These are phyloP conservation scores for Xylariaceae sp. DNA, from an alignment of 2,329 filamentous ascomycete genomes.

Conservation along the genomic window DNA sequence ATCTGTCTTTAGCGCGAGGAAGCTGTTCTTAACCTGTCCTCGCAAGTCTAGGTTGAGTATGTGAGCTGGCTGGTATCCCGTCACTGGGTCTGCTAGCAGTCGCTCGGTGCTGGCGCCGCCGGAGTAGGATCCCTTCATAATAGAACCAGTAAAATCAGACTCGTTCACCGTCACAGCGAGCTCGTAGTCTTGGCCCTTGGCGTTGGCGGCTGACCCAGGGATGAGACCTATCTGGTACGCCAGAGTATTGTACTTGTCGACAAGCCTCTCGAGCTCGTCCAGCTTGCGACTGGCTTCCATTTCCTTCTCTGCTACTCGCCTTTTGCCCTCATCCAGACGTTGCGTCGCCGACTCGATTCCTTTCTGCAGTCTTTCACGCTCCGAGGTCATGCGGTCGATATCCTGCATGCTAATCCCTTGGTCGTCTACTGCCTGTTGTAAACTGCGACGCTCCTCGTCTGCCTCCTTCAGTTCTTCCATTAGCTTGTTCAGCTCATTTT, in stretches of 20 bases:
- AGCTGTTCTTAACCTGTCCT: constrained; percentile 73
- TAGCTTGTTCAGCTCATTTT: constrained; percentile 79
- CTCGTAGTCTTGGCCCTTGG: constrained; percentile 81
- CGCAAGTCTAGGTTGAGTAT: constrained; percentile 86
- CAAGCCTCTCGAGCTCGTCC: constrained; percentile 85
- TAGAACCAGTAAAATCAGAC: constrained; percentile 69
- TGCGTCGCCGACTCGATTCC: constrained; percentile 73
- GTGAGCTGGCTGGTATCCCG: constrained; percentile 85
- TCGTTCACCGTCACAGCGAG: constrained; percentile 78
- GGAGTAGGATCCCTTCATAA: constrained; percentile 43
- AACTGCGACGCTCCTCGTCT: constrained; percentile 72
- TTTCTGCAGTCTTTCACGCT: constrained; percentile 88
- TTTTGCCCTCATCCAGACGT: constrained; percentile 81
- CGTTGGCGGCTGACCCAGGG: constrained; percentile 77
- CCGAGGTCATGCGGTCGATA: constrained; percentile 97
- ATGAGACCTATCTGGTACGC: constrained; percentile 93
- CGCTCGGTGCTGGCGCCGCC: constrained; percentile 60
- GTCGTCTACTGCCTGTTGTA: constrained; percentile 85
- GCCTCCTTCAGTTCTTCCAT: constrained; percentile 70
- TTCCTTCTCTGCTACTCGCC: constrained; percentile 79
- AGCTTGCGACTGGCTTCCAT: constrained; percentile 79
- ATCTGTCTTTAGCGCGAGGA: constrained; percentile 77
- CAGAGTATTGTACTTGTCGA: constrained; percentile 89
- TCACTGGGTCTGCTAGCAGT: constrained; percentile 74
- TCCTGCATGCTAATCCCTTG: constrained; percentile 96